Base-by-base conservation (phyloP, 2,329 filamentous ascomycete species). In the Xylogone sp. region DNA sequence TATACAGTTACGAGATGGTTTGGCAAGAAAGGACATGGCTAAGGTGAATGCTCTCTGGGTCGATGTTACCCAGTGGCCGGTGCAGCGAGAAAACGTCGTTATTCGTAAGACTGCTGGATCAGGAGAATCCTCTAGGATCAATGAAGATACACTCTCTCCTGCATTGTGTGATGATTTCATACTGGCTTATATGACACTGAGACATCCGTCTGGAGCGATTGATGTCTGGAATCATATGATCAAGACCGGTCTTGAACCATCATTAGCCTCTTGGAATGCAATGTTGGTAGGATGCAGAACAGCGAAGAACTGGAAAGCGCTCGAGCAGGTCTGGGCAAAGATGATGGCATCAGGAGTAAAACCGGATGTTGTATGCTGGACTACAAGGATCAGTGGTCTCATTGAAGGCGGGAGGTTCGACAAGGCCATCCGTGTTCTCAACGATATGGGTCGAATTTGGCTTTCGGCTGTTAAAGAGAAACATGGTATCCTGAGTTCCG, bases 271-370 rank as follows among this genome's bases (percentile, higher is more conserved):
- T 0, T 94, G 87, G 80, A 86, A 83, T 39, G 72, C 81, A 43
- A 87, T 94, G 79, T 80, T 94, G 58, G 76, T 81, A 51, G 88
- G 88, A 1, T 90, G 84, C 68, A 80, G 78, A 62, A 75, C 74
- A 46, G 75, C 81, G 46, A 75, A 75, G 49, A 83, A 90, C 59
- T 57, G 74, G 0, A 65, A 72, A n/a, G 82, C 77, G 20, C 73
- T 92, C 54, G 79, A 85, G 50, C 75, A 75, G 1, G 76, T 91
- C 27, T 95, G 90, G 89, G 59, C 69, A 0, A 81, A 79, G 56
- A 81, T 94, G 69, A 62, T 78, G 3, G 64, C 63, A 8, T 77
- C 82, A 1, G 79, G 80, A 1, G 61, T 83, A 9, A 69, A 77
- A 56, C 81, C 90, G 3, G 88, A 93, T 65, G 67, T 68, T 6